A percentile compares a stretch with the other conserved stretches of the same genome.
Conservation (phyloP, 192 early-diverging fungal species). For the Anaeromyces robustus region DNA sequence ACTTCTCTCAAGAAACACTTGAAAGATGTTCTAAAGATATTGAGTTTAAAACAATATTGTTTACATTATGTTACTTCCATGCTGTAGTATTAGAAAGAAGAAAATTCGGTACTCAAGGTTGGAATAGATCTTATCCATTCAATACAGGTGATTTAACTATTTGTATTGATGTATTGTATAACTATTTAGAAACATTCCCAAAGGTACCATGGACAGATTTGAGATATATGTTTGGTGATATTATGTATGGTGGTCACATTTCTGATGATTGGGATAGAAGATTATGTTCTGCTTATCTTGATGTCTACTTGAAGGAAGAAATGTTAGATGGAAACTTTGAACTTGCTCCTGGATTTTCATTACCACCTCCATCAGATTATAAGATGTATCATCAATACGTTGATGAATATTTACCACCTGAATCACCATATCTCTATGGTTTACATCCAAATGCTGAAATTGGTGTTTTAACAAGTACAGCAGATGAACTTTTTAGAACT, state of each 20-base stretch:
- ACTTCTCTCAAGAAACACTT: conserved; percentile 42
- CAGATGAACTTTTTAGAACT: conserved; percentile 47
- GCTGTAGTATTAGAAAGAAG: conserved; percentile 41
- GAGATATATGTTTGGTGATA: conserved; percentile 49
- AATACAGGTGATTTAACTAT: conserved; percentile 48
- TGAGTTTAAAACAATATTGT: conserved; percentile 38
- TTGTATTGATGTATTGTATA: conserved; percentile 41
- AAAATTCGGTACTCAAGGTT: conserved; percentile 52
- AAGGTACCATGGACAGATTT: conserved; percentile 52
- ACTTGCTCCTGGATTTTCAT: conserved; percentile 37
- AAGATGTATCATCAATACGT: conserved; percentile 51
- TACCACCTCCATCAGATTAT: conserved; percentile 38
- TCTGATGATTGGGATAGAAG: conserved; percentile 47
- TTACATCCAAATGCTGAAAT: conserved; percentile 55
- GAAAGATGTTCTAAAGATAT: conserved; percentile 50
- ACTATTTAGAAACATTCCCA: conserved; percentile 31
- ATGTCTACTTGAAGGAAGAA: conserved; percentile 36
- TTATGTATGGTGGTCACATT: conserved; percentile 58
- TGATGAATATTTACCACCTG: conserved; percentile 46
- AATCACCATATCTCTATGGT: conserved; percentile 41
- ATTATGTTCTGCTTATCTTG: conserved; percentile 42
- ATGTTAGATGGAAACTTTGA: conserved; percentile 51
- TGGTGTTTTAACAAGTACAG: conserved; percentile 40
- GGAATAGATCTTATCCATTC: conserved; percentile 48
- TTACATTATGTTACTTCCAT: conserved; percentile 51